Percentiles rank a stretch among this genome's conserved stretches.
Evolutionary conservation across 1,284 basidiomycete species (phyloP).

Genomic region (Microbotryum violaceum): DNA sequence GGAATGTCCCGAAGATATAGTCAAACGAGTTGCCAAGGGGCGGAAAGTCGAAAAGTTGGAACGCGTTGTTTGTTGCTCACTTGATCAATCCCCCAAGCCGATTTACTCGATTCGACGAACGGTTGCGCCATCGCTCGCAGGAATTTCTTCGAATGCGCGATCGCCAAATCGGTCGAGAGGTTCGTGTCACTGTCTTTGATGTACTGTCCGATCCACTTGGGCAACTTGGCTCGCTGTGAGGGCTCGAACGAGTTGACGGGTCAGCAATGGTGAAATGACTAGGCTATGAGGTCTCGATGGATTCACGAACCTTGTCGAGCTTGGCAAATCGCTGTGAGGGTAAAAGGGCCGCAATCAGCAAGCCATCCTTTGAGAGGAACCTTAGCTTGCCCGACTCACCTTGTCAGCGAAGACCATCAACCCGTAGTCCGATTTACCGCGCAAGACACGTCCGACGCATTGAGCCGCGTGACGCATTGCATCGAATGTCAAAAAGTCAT

Average conservation of each 20-base stretch:
- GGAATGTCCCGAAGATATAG: not conserved
- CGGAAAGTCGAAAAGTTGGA: not conserved
- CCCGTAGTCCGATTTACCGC: conserved; percentile 99
- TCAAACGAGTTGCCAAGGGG: no score
- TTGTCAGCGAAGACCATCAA: conserved; percentile 99
- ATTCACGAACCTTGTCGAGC: conserved; percentile 61
- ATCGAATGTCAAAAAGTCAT: conserved; percentile 97
- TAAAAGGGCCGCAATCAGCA: not conserved
- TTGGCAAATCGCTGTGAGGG: conserved; percentile 79
- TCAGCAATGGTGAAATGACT: not conserved
- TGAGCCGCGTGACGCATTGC: conserved; percentile 99
- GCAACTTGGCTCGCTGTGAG: conserved; percentile 70
- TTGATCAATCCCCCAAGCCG: conserved; percentile 86
- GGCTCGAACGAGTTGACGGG: not conserved
- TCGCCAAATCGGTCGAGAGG: conserved; percentile 96
- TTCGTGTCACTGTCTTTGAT: conserved; percentile 96
- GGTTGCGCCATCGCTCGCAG: conserved; percentile 97
- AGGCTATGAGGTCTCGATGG: not conserved
- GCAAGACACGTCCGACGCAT: conserved; percentile 93
- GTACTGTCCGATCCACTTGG: conserved; percentile 98
- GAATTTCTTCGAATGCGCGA: conserved; percentile 80
- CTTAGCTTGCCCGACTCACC: conserved; percentile 46
- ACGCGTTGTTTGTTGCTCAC: conserved; percentile 64
- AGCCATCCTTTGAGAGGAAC: not conserved
- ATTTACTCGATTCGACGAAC: conserved; percentile 86